Evolutionary conservation across 148 eudicot species (phyloP).

Genomic region (Nepenthes gracilis): DNA sequence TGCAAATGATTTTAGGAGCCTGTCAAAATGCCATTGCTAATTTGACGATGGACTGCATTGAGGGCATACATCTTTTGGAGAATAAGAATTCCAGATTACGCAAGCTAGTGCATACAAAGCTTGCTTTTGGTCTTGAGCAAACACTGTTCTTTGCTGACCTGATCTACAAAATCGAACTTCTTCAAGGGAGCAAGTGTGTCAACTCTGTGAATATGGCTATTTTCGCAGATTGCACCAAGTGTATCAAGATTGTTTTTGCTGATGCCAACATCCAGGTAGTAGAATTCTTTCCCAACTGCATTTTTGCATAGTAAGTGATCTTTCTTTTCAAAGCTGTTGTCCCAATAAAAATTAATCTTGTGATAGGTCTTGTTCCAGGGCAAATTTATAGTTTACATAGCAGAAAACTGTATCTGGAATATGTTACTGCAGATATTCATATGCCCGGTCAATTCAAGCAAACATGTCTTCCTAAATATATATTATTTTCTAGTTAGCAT

Average conservation of each 20-base stretch:
- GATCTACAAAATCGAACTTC: slow-evolving; percentile 36
- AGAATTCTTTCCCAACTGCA: neutral
- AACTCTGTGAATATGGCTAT: slow-evolving; percentile 32
- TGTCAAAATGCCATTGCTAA: slow-evolving; percentile 35
- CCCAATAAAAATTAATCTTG: too few relatives aligned
- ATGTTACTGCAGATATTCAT: too few relatives aligned
- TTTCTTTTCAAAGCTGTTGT: too few relatives aligned
- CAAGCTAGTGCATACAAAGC: slow-evolving; percentile 64
- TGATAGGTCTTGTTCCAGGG: too few relatives aligned
- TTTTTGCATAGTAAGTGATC: neutral
- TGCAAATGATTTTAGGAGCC: slow-evolving; percentile 47
- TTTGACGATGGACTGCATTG: slow-evolving; percentile 51
- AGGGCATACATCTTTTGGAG: slow-evolving; percentile 49
- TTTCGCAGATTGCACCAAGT: slow-evolving; percentile 36
- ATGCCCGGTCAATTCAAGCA: too few relatives aligned
- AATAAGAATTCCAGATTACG: slow-evolving; percentile 35
- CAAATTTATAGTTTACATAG: too few relatives aligned
- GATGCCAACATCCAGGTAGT: slow-evolving; percentile 58
- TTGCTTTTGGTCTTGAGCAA: slow-evolving; percentile 75
- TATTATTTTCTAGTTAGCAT: too few relatives aligned
- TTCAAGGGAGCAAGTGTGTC: slow-evolving; percentile 21
- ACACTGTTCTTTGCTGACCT: slow-evolving; percentile 40
- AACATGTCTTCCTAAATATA: too few relatives aligned
- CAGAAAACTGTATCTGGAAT: too few relatives aligned
- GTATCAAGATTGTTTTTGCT: slow-evolving; percentile 40